Percentiles rank a stretch among this genome's conserved stretches.
These are phyloP conservation scores for Pseudogymnoascus sp. DNA, from an alignment of 2,329 filamentous ascomycete genomes.

Conservation along the genomic window DNA sequence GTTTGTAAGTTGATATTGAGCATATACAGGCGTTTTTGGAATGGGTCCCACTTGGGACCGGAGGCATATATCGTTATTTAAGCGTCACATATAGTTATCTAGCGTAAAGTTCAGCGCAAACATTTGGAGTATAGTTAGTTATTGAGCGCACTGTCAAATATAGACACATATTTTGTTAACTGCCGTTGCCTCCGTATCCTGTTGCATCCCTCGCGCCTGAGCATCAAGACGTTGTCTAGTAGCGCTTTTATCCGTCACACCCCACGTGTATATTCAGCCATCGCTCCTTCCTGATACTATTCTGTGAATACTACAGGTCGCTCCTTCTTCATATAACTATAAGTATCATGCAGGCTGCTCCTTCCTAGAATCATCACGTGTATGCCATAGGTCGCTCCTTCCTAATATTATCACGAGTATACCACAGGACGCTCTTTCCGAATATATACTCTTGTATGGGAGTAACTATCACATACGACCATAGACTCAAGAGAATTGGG, in stretches of 20 bases:
- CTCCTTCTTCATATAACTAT: no score
- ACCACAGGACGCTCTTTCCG: no score
- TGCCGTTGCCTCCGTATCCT: background rate
- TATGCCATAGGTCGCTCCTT: no score
- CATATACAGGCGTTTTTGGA: background rate
- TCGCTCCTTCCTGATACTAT: no score
- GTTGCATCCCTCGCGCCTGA: background rate
- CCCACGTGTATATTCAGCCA: no score
- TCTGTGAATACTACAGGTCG: no score
- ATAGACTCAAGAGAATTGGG: no score
- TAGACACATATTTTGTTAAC: background rate
- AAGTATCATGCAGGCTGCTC: no score
- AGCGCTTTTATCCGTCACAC: background rate
- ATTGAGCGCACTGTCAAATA: background rate
- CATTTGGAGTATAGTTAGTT: background rate
- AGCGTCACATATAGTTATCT: constrained; percentile 1
- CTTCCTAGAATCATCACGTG: no score
- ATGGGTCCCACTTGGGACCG: background rate
- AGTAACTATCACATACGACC: no score
- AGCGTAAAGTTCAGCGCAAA: background rate
- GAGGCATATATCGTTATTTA: background rate
- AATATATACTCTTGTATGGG: no score
- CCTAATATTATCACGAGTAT: no score
- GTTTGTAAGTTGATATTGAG: background rate
- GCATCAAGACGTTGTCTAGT: background rate